Evolutionary conservation across 108 stramenopile genomes (phyloP), one percentile per base, ranked within the genome.

Genomic region (Epipyxis sp.): DNA sequence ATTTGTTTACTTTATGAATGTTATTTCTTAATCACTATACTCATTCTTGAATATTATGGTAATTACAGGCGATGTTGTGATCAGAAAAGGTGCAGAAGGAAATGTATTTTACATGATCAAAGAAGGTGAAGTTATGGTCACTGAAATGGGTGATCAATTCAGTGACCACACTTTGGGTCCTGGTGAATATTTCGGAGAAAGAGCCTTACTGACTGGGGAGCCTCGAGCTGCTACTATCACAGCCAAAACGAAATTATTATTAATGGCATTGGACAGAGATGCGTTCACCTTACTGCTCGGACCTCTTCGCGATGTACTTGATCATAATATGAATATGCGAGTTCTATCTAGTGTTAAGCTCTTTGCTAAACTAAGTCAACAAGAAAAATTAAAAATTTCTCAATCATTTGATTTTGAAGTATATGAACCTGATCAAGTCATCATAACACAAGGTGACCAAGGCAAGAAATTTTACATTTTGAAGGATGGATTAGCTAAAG

Each of bases 191-290:
- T 94, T 94, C 81, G 94, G 94, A 25, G 94, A 94, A 86, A 87
- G 91, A n/a, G 86, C 91, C 35, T 80, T 94, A 30, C 89, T 94
- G 44, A 94, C 94, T 0, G 88, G 90, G 40, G 92, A 94, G 80
- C 92, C 91, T 0, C 89, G 94, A 1, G 94, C 94, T 16, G 94
- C 94, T 0, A 91, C 86, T 77, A 91, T 94, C 50, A 90, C 90
- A 3, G 91, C 92, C 0, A 59, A 61, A 27, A 67, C 42, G 6
- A 41, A 58, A 29, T 79, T 82, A 39, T 62, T 54, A 40, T 80
- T 80, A 59, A 80, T 89, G 16, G 58, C 77, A 25, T 79, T 90
- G 16, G 35, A 34, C 54, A 54, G 86, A 39, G 41, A 69, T 10
- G 76, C 83, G 1, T 90, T 90, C 76, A 80, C 43, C 39, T 77